Evolutionary conservation across 2,329 filamentous ascomycete species (phyloP), one percentile per base, ranked within the genome.

Genomic region (Pyrenochaeta sp.): DNA sequence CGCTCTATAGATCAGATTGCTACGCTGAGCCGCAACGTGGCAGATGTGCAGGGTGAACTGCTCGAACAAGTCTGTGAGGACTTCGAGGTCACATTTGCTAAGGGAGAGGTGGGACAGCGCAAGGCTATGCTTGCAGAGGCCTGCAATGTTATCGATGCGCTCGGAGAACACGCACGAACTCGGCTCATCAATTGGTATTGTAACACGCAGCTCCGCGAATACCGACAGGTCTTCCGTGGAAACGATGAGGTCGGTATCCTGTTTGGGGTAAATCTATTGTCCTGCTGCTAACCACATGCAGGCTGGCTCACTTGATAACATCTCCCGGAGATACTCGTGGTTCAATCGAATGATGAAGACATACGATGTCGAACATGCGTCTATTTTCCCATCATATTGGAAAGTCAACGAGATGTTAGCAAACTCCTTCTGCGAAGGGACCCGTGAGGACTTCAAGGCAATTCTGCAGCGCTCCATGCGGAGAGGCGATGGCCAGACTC

Each of bases 21-120:
- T 23, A 90, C 90, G 0, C 82, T 99, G 59, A 96, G 92, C 72
- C 87, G 92, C 45, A 96, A 96, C 67, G 95, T 99, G 31, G 90
- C 92, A 5, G 95, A 98, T 67, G 83, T 99, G 60, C 95, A 99
- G 78, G 83, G 93, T 55, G 93, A 97, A 75, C 79, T 99, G 53
- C 80, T 97, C 51, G 95, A 99, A 79, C 95, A 99, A 77, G 90
- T 99, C n/a, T 99, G 95, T 74, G 95, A 98, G 77, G 95, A 99
- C 76, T 99, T 99, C 72, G 95, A 99, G 80, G 85, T 97, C 53
- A 90, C 91, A 0, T 99, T 98, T 76, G 89, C 93, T 17, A 96
- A 94, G 76, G 88, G 87, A 18, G 94, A 98, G 76, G 87, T 97
- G 12, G 81, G 82, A 2, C 81, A 86, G 51, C 88, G 87, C 62